Conservation (phyloP, 2,329 filamentous ascomycete species). For the Colletotrichum sp. region DNA sequence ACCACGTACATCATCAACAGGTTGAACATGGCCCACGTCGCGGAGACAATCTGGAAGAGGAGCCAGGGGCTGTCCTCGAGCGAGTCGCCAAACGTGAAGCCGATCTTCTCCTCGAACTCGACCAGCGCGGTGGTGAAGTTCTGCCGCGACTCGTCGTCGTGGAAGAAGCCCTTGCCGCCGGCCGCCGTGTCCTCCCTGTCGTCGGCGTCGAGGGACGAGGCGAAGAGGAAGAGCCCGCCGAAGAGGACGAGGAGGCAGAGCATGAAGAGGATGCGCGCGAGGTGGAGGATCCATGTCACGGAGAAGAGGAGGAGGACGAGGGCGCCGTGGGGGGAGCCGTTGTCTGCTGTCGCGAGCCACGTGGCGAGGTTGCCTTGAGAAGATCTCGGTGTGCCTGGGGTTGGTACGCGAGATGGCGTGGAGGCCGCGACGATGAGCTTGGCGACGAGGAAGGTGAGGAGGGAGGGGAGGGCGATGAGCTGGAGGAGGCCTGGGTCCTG, state of each 20-base stretch:
- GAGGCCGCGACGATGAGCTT: conserved; percentile 7
- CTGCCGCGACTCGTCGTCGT: not conserved
- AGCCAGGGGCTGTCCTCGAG: not conserved
- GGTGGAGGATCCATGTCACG: conserved; percentile 4
- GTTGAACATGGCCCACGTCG: not conserved
- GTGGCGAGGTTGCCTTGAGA: not conserved
- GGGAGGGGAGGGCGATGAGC: conserved; percentile 14
- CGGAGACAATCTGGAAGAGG: not conserved
- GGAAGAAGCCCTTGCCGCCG: not conserved
- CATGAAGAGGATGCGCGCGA: conserved; percentile 7
- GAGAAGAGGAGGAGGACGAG: conserved; percentile 10
- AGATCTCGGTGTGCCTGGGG: not conserved
- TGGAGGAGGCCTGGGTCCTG: not conserved
- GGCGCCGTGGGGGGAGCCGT: conserved; percentile 17
- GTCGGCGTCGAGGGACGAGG: not conserved
- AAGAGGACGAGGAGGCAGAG: not conserved
- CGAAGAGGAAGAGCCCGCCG: not conserved
- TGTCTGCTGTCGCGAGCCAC: conserved; percentile 12
- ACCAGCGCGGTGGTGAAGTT: conserved; percentile 1
- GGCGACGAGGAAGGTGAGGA: conserved; percentile 13
- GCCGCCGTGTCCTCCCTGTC: not conserved
- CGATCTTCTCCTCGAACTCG: not conserved
- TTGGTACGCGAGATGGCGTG: not conserved
- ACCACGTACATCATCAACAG: not conserved
- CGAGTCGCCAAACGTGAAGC: not conserved